These are phyloP conservation scores for Buxus sempervirens DNA, from an alignment of 164 flowering plant genomes.

Conservation along the genomic window DNA sequence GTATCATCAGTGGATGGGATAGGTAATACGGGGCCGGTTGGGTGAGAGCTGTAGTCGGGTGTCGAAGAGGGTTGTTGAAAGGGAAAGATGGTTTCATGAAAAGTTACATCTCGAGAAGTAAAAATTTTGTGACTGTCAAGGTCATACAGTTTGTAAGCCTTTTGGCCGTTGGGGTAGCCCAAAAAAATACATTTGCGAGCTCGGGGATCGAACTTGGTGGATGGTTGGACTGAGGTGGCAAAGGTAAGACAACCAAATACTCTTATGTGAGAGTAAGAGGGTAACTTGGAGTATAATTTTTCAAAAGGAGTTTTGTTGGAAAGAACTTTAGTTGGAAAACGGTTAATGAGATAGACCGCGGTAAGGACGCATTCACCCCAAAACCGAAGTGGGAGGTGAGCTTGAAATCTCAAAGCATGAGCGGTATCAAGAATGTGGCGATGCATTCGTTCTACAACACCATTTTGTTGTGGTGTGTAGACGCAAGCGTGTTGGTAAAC, in stretches of 20 bases:
- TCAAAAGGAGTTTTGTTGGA: not conserved
- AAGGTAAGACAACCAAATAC: constrained; percentile 14
- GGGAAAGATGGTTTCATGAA: not conserved
- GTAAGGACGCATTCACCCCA: constrained; percentile 20
- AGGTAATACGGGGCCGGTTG: not conserved
- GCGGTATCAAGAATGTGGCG: constrained; percentile 12
- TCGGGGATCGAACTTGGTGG: not conserved
- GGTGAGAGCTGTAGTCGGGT: no score
- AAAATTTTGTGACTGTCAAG: not conserved
- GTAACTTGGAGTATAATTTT: not conserved
- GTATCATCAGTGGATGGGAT: not conserved
- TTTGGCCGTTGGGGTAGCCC: not conserved
- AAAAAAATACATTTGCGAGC: not conserved
- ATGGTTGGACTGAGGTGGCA: not conserved
- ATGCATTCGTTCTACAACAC: constrained; percentile 15
- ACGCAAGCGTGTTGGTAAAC: constrained; percentile 3
- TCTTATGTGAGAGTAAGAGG: not conserved
- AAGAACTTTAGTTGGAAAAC: not conserved
- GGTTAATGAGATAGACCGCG: not conserved
- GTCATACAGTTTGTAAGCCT: not conserved
- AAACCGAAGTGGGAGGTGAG: not conserved
- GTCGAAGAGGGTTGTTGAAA: not conserved
- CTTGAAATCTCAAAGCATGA: constrained; percentile 7
- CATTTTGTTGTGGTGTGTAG: constrained; percentile 16
- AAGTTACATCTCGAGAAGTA: not conserved